These are phyloP conservation scores for Sistotremastrum suecicum DNA, from an alignment of 768 basidiomycete genomes.

Conservation along the genomic window DNA sequence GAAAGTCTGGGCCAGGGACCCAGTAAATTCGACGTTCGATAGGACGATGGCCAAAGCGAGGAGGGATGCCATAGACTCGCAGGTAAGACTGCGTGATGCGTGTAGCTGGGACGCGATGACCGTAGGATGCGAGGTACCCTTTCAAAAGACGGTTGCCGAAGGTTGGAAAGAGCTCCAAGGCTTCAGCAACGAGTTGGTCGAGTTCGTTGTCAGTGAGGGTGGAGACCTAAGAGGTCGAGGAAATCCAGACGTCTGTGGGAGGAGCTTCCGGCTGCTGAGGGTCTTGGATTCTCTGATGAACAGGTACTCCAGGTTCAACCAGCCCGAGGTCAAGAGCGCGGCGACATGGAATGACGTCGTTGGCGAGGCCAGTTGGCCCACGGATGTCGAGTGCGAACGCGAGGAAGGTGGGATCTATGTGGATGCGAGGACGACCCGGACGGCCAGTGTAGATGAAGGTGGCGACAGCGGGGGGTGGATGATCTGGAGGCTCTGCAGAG, in stretches of 20 bases:
- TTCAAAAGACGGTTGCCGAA: conserved; percentile 11
- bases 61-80: conserved; percentile 10
- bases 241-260: not conserved
- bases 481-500: too few species aligned
- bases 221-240: conserved; percentile 1
- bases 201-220: conserved; percentile 4
- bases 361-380: not conserved
- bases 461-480: too few species aligned
- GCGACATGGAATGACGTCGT: conserved; percentile 7
- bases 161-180: conserved; percentile 8
- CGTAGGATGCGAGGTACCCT: conserved; percentile 6
- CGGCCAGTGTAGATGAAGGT: not conserved
- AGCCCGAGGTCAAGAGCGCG: conserved; percentile 10
- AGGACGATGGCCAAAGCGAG: conserved; percentile 6
- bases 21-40: conserved; percentile 8
- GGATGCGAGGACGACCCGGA: not conserved
- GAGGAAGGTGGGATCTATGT: not conserved
- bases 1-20: conserved; percentile 11
- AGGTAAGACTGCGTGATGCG: conserved; percentile 7
- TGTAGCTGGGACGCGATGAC: conserved; percentile 6
- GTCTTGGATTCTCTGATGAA: conserved; percentile 2
- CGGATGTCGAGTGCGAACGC: not conserved
- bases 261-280: not conserved
- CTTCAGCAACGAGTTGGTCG: conserved; percentile 1
- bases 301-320: conserved; percentile 9